Conservation (phyloP, 805 yeast genomes). For the Candida sonorensis region DNA sequence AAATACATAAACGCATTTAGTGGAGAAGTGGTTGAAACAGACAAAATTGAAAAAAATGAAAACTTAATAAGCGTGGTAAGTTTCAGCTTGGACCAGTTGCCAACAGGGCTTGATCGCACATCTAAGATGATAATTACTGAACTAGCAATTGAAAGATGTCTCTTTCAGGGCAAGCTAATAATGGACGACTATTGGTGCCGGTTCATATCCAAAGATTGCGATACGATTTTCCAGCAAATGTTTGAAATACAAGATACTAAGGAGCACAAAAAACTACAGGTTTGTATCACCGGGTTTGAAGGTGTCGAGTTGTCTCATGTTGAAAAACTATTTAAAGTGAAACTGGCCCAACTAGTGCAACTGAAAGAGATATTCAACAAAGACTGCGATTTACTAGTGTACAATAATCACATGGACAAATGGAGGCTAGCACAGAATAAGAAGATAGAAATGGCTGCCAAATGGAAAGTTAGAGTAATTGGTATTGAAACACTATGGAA, state of each 20-base stretch:
- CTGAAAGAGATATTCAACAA: constrained; percentile 43
- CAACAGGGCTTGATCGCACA: no score
- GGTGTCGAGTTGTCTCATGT: constrained; percentile 26
- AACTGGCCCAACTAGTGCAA: constrained; percentile 37
- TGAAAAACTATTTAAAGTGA: constrained; percentile 47
- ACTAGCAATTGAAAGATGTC: constrained; percentile 24
- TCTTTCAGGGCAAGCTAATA: constrained; percentile 14
- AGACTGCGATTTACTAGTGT: constrained; percentile 48
- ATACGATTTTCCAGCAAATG: no score
- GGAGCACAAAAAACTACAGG: no score
- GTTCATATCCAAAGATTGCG: no score
- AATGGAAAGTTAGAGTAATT: constrained; percentile 18
- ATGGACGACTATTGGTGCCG: constrained; percentile 20
- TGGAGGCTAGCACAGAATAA: constrained; percentile 9
- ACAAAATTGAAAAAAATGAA: not conserved
- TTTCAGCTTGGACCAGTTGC: constrained; percentile 6
- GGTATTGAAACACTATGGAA: constrained; percentile 9
- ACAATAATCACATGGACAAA: constrained; percentile 25
- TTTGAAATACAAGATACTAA: no score
- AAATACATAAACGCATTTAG: constrained; percentile 20
- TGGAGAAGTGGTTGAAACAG: constrained; percentile 9
- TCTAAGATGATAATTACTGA: constrained; percentile 27
- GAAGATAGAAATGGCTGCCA: constrained; percentile 18
- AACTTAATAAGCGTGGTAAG: constrained; percentile 15
- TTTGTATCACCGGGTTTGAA: constrained; percentile 25